Conservation (phyloP, 1,284 basidiomycete genomes). For the Melampsora abietis-canadensis region DNA sequence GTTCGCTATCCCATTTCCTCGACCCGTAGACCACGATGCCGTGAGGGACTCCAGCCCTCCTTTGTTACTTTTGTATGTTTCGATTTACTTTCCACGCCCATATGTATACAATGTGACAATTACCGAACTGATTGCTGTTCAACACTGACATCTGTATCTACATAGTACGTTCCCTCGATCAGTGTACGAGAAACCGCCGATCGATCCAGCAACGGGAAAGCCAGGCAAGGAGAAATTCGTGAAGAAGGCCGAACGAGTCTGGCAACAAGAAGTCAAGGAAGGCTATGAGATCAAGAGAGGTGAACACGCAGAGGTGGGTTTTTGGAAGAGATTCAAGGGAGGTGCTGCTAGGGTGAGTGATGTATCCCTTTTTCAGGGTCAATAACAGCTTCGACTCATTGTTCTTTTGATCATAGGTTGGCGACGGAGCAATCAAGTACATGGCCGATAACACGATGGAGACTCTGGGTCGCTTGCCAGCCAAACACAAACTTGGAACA, state of each 20-base stretch:
- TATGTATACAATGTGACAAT: neutral
- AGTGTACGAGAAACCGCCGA: slow-evolving; percentile 24
- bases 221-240: slow-evolving; percentile 29
- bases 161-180: slow-evolving; percentile 41
- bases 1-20: slow-evolving; percentile 36
- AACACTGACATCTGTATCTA: neutral
- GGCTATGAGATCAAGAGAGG: slow-evolving; percentile 38
- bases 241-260: slow-evolving; percentile 33
- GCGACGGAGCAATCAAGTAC: slow-evolving; percentile 19
- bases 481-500: slow-evolving; percentile 25
- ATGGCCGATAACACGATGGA: slow-evolving; percentile 29
- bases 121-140: neutral
- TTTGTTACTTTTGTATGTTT: slow-evolving; percentile 29
- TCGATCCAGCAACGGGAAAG: slow-evolving; percentile 23
- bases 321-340: slow-evolving; percentile 35
- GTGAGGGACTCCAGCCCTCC: slow-evolving; percentile 20
- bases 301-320: slow-evolving; percentile 5
- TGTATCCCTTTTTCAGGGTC: no score
- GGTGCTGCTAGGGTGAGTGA: neutral
- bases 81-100: neutral
- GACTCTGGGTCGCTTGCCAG: slow-evolving; percentile 29
- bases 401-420: slow-evolving; percentile 8
- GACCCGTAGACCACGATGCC: neutral
- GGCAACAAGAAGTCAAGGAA: slow-evolving; percentile 42
- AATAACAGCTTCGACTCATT: neutral